A percentile compares a stretch with the other conserved stretches of the same genome.
phyloP scores from a whole-genome alignment of 2,329 filamentous ascomycete species.

The Sporothrix pseudoabietina region DNA sequence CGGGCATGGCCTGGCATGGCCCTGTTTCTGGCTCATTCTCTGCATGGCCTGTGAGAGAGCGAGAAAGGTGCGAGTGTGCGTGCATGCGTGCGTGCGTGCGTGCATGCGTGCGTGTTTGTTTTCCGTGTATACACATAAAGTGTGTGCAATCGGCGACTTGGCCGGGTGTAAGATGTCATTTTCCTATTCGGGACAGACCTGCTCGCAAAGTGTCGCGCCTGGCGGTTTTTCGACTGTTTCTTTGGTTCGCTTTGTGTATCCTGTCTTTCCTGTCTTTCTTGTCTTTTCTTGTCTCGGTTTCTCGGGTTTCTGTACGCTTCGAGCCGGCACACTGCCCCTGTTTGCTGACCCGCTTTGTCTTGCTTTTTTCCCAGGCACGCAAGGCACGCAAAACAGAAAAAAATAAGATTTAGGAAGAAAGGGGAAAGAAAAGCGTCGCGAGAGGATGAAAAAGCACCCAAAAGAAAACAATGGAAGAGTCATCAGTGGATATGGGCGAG shows the following conservation, averaged over 20 bases:
- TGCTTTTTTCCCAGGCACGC: slow-evolving; percentile 4
- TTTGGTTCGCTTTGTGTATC: neutral
- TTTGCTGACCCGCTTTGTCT: slow-evolving; percentile 13
- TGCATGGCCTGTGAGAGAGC: neutral
- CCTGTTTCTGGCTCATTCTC: slow-evolving; percentile 16
- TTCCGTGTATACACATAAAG: neutral
- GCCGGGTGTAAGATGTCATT: slow-evolving; percentile 18
- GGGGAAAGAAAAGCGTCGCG: neutral
- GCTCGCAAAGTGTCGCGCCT: slow-evolving; percentile 14
- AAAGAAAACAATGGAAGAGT: slow-evolving; percentile 19
- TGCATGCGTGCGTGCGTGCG: neutral
- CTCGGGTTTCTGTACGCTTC: slow-evolving; percentile 2
- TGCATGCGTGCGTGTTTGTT: neutral
- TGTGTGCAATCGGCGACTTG: slow-evolving; percentile 22
- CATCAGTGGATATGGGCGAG: slow-evolving; percentile 25
- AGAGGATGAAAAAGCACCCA: neutral
- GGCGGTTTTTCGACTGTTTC: neutral
- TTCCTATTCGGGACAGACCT: slow-evolving; percentile 13
- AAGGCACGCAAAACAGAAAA: slow-evolving; percentile 5
- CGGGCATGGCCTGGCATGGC: slow-evolving; percentile 15
- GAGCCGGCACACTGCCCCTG: neutral
- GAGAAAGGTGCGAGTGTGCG: neutral
- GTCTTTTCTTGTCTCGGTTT: neutral
- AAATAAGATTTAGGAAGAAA: neutral
- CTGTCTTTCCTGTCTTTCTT: no score